Conservation (phyloP, 2,329 filamentous ascomycete genomes). For the Aspergillus sojae region DNA sequence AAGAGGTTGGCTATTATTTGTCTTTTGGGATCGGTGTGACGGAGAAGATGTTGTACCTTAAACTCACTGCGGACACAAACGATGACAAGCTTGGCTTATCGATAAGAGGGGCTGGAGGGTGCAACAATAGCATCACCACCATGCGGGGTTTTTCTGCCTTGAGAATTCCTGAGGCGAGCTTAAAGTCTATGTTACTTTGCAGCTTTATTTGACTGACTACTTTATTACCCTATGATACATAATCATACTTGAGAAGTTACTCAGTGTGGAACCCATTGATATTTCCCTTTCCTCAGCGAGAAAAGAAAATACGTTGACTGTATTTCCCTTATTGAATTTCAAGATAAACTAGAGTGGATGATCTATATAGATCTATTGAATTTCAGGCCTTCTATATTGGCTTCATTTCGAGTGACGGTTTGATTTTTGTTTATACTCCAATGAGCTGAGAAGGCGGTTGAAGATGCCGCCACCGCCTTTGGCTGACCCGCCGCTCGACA, state of each 20-base stretch:
- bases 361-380: background rate
- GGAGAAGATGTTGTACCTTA: slow-evolving; percentile 3
- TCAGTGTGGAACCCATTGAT: background rate
- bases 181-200: background rate
- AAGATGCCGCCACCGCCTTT: slow-evolving; percentile 24
- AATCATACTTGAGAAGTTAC: background rate
- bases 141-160: background rate
- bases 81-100: slow-evolving; percentile 25
- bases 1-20: background rate
- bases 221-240: background rate
- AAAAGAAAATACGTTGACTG: background rate
- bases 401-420: background rate
- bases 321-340: too few relatives aligned
- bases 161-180: background rate
- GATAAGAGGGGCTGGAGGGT: slow-evolving; percentile 22
- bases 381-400: background rate
- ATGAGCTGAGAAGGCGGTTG: background rate
- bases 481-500: slow-evolving; percentile 12
- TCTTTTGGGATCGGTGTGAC: background rate
- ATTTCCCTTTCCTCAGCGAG: background rate
- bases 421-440: background rate
- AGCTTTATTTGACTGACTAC: background rate
- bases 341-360: background rate
- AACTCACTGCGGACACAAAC: background rate
- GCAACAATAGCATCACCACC: background rate